Base-by-base conservation (phyloP, 2,329 filamentous ascomycete genomes). In the Hypomyces perniciosus region DNA sequence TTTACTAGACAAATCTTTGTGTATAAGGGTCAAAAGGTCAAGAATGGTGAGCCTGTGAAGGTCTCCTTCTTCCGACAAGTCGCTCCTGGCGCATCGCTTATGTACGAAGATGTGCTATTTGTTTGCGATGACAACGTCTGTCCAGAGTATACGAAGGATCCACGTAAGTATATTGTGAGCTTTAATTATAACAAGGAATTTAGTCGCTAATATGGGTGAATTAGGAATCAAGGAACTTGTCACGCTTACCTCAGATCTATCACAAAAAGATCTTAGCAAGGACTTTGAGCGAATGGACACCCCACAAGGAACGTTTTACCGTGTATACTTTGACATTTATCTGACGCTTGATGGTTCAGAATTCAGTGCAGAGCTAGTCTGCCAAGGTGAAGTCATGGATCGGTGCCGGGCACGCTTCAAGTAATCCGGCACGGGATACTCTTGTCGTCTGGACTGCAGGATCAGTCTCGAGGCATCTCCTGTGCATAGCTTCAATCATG, bases 221-320 rank as follows among this genome's bases (percentile, higher is more conserved):
- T 57, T 59, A 96, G 92, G 91, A 60, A 97, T 97, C 81, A 97
- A 97, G 80, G 93, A 97, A 72, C 90, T 97, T 51, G 93, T 97
- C 57, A 99, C 93, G 1, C 84, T 99, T 46, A 97, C 93, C 2
- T 97, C 92, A 2, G 93, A 99, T 67, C 79, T 99, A 51, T 96
- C 91, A 44, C 86, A 92, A 61, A 99, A 97, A 79, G 97, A 97
- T 68, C 84, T 99, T 9, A 93, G 97, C 71, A 97, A 96, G 73
- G 93, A 99, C 69, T 99, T 99, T 64, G 93, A 99, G 73, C 85
- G 93, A 66, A 97, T 97, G 93, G 93, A 97, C 68, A 97, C 93
- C 1, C 91, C 93, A 5, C 92, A 99, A 69, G 93, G 93, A 56
- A 95, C 89, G 4, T 96, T 96, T 70, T 96, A 96, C 76, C 85